Conservation (phyloP, 345 rosid species). For the Populus tremula region DNA sequence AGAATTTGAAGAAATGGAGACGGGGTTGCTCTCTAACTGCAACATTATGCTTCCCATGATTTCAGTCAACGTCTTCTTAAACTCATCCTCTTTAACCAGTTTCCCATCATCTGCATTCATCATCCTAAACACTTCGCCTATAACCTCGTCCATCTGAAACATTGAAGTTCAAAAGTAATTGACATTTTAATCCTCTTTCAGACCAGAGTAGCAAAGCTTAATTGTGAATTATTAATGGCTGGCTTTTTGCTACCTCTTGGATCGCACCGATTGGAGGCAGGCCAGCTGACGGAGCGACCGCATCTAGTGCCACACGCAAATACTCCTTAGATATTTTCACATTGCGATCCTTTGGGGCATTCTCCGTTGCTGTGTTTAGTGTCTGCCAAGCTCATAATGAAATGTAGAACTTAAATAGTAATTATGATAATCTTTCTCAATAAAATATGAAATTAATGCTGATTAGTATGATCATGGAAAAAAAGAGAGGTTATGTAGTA, state of each 20-base stretch:
- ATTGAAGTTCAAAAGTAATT: neutral
- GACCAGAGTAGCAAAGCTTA: neutral
- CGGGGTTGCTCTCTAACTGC: slow-evolving; percentile 70
- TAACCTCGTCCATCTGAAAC: slow-evolving; percentile 64
- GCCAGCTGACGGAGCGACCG: slow-evolving; percentile 66
- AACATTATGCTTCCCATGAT: slow-evolving; percentile 79
- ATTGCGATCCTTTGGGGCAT: slow-evolving; percentile 56
- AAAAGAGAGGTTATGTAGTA: neutral
- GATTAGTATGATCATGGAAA: neutral
- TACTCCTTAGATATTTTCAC: slow-evolving; percentile 68
- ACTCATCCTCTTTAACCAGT: slow-evolving; percentile 75
- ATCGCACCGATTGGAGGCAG: slow-evolving; percentile 87
- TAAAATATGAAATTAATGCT: neutral
- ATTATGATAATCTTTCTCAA: neutral
- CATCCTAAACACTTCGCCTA: slow-evolving; percentile 53
- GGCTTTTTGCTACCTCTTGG: slow-evolving; percentile 50
- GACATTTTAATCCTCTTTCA: neutral
- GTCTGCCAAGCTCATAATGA: slow-evolving; percentile 35
- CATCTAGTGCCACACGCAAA: slow-evolving; percentile 60
- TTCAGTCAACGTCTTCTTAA: slow-evolving; percentile 65
- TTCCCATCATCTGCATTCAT: slow-evolving; percentile 71
- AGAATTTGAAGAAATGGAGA: slow-evolving; percentile 66
- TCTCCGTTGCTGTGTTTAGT: slow-evolving; percentile 50
- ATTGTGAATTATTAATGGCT: neutral
- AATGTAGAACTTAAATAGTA: neutral